Conservation (phyloP, 2,329 filamentous ascomycete species). For the Annulohypoxylon truncatum region DNA sequence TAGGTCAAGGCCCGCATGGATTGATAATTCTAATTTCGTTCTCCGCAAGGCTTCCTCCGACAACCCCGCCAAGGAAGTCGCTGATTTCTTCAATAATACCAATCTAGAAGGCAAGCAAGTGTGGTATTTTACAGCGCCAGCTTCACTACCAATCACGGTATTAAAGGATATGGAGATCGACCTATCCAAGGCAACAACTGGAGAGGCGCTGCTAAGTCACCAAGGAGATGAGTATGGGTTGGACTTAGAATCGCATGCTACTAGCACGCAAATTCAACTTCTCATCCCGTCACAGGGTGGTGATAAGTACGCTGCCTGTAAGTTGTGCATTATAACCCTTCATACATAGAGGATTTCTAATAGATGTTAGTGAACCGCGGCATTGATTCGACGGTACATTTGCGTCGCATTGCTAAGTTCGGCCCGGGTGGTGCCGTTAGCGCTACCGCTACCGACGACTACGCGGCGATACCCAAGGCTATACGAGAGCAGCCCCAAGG, state of each 20-base stretch:
- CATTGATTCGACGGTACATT: conserved; percentile 71
- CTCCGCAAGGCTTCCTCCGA: conserved; percentile 60
- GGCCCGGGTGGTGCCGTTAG: conserved; percentile 55
- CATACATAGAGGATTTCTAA: conserved; percentile 45
- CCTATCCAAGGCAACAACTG: conserved; percentile 64
- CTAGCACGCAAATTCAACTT: conserved; percentile 66
- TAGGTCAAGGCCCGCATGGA: conserved; percentile 52
- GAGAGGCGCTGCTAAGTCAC: conserved; percentile 69
- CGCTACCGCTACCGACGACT: conserved; percentile 55
- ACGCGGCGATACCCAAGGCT: conserved; percentile 60
- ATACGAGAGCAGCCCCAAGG: conserved; percentile 74
- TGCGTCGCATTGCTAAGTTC: conserved; percentile 72
- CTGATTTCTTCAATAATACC: conserved; percentile 67
- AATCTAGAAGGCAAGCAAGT: conserved; percentile 77
- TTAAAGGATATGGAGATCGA: conserved; percentile 73
- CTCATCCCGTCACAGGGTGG: conserved; percentile 69
- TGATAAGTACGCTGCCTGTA: conserved; percentile 66
- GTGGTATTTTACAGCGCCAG: conserved; percentile 83
- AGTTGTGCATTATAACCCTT: conserved; percentile 45
- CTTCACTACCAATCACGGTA: conserved; percentile 74
- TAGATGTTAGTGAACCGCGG: conserved; percentile 55
- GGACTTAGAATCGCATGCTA: conserved; percentile 63
- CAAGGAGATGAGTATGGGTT: conserved; percentile 73
- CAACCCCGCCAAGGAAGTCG: conserved; percentile 60
- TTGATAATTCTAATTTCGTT: conserved; percentile 64